Evolutionary conservation across 176 grass and related monocot genomes (phyloP).

Genomic region (Juncus inflexus): DNA sequence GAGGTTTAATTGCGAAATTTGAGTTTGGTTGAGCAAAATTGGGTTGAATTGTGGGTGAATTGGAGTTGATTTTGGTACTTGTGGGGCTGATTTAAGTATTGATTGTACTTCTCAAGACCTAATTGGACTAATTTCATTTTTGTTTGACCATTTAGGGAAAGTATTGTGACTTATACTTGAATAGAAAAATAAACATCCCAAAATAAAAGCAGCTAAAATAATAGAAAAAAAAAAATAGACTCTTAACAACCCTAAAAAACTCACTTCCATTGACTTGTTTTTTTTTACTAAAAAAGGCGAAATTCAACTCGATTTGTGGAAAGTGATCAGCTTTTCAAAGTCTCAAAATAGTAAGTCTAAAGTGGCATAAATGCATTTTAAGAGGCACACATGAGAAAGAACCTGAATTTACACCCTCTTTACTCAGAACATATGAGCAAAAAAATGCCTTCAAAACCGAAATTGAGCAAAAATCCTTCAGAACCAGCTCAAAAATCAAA

Average conservation of each 20-base stretch:
- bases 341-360: no score
- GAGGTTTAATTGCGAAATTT: neutral
- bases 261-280: neutral
- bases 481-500: neutral
- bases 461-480: neutral
- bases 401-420: neutral
- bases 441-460: no score
- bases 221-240: neutral
- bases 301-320: conserved; percentile 12
- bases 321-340: neutral
- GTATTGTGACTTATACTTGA: no score
- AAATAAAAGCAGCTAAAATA: no score
- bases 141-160: no score
- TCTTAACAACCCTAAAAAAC: conserved; percentile 10
- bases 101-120: no score
- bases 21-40: neutral
- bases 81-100: no score
- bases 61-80: no score
- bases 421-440: neutral
- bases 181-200: no score
- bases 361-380: neutral
- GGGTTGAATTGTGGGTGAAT: no score
- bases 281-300: conserved; percentile 2
- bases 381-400: neutral
- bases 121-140: no score